Evolutionary conservation across 1,284 basidiomycete species (phyloP), one percentile per base, ranked within the genome.

Genomic region (Naganishia sp.): DNA sequence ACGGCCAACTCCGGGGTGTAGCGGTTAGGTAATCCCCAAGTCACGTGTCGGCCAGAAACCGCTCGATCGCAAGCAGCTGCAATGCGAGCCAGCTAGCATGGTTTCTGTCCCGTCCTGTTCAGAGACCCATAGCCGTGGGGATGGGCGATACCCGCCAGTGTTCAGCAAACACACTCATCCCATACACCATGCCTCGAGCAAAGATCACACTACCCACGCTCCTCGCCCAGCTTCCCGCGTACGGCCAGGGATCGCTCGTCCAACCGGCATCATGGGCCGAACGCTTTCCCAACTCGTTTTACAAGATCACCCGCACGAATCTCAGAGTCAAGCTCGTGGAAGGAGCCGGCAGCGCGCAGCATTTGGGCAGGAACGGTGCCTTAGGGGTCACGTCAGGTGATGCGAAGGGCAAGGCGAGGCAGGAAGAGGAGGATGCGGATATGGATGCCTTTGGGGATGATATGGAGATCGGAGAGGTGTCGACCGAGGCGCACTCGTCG

Each of bases 231-330:
- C 66, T 67, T 10, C 60, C 66, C 15, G 48, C 43, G 72, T 77
- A 25, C 73, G 74, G 73, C 54, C 42, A 46, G 6, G 54, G 55
- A 28, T 64, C 68, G 9, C 69, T 77, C 48, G 71, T 78, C 36
- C 71, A 72, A 43, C 73, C 73, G 9, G 56, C 63, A 36, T 45
- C 65, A 39, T 71, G 68, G 70, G 71, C 72, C 39, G 54, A 60
- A 36, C 63, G 55, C n/a, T 67, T 63, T 31, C 61, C 55, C 25
- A 68, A 72, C 63, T 70, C 71, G 39, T 77, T 74, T 66, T 77
- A 74, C 68, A 71, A 71, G 50, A 67, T 78, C 42, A 74, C 74
- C 10, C 65, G 72, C 15, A 70, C 72, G 4, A 65, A 71, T 43
- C 71, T 77, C 55, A 70, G 72, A 55, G 75, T 74, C 67, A 65